Evolutionary conservation across 176 grass and related monocot species (phyloP).

Genomic region (sorghum (Sorghum bicolor)): DNA sequence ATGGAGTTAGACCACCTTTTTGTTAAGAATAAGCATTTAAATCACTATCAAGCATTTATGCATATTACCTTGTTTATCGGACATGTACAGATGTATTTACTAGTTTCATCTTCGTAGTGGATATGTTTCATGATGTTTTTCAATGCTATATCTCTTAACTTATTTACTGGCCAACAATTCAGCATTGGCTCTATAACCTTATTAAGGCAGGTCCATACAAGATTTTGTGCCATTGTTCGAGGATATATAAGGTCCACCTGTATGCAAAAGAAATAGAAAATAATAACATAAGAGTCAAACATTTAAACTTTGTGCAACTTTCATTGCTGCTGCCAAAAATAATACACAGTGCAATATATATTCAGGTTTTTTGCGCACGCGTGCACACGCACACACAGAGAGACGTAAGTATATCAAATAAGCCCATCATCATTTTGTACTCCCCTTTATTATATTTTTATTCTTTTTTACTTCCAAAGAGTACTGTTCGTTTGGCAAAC

Average conservation of each 20-base stretch:
- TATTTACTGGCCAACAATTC: constrained; percentile 54
- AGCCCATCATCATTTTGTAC: neutral
- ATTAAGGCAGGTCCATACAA: constrained; percentile 53
- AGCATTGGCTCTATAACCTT: constrained; percentile 61
- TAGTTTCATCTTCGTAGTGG: constrained; percentile 67
- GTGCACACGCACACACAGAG: no score
- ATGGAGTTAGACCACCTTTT: neutral
- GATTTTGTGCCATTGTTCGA: constrained; percentile 46
- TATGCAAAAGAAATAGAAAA: neutral
- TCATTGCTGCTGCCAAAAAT: neutral
- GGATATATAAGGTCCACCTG: constrained; percentile 73
- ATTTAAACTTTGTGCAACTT: neutral
- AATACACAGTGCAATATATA: neutral
- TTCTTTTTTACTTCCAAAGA: neutral
- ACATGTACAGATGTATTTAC: constrained; percentile 49
- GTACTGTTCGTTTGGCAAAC: no score
- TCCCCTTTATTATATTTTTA: neutral
- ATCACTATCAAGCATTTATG: neutral
- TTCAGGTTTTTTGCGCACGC: no score
- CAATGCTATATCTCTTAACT: constrained; percentile 46
- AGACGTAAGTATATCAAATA: neutral
- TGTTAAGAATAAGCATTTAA: neutral
- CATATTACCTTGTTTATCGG: constrained; percentile 60
- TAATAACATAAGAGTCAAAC: neutral
- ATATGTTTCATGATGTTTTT: constrained; percentile 60